Evolutionary conservation across 164 flowering plant genomes (phyloP), one percentile per base, ranked within the genome.

Genomic region (Saururus chinensis): DNA sequence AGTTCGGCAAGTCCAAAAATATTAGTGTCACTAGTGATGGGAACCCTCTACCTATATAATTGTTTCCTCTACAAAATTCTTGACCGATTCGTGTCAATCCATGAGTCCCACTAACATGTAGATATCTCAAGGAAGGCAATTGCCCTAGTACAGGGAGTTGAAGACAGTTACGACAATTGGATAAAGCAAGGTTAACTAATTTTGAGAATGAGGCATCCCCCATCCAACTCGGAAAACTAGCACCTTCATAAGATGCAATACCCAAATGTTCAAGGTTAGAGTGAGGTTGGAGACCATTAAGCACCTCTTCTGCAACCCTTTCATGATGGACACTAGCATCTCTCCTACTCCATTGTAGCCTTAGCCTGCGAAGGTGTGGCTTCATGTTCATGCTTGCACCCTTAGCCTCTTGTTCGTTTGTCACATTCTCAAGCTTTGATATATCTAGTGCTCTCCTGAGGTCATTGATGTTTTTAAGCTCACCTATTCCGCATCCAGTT

Each of bases 1-100:
- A 52, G 21, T 12, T 52, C 7, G 54, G 54, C 54, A 52, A 19
- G 21, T 52, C 54, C 21, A 19, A 19, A 19, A 52, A 21, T 10
- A 52, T 52, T 52, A 52, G 21, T 52, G 54, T 52, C 54, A 19
- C 54, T 21, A 52, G 54, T n/a, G 54, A 14, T 52, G 54, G 54
- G 5, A 52, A 52, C n/a, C 19, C 9, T 21, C 21, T 21, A n/a
- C 21, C 5, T 7, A n/a, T 9, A 14, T 7, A 7, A 52, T 9
- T 21, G 7, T 11, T 30, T 30, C 37, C 54, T n/a, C 21, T 7
- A 52, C 54, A 52, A 52, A 52, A 21, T 14, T 52, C 21, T 9
- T 19, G 54, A n/a, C 21, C 54, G 7, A 52, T 5, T 1, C 1
- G 54, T 19, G 10, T 52, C 54, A 52, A 21, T 0, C 21, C 54